Percentiles rank a stretch among this genome's conserved stretches.
Conservation (phyloP, 108 stramenopile genomes). For the Fragilariopsis cylindrus region DNA sequence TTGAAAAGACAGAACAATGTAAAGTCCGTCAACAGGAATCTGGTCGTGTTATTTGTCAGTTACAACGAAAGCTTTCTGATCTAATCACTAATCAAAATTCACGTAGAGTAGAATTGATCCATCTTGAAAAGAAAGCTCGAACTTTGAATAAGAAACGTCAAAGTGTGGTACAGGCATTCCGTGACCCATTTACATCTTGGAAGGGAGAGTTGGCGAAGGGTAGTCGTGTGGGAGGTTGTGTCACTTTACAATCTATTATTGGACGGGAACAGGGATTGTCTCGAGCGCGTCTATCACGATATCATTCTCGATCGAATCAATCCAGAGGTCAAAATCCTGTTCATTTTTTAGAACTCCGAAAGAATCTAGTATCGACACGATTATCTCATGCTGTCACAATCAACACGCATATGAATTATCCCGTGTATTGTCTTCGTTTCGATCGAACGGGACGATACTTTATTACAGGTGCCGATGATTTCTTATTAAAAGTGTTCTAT, state of each 20-base stretch:
- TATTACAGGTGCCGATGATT: slow-evolving; percentile 94
- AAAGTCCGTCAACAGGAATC: slow-evolving; percentile 17
- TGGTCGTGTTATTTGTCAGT: slow-evolving; percentile 29
- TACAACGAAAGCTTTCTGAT: slow-evolving; percentile 23
- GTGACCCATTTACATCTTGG: slow-evolving; percentile 28
- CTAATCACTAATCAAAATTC: neutral
- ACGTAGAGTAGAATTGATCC: neutral
- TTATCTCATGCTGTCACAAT: slow-evolving; percentile 80
- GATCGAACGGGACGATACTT: slow-evolving; percentile 91
- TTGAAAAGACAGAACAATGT: slow-evolving; percentile 7
- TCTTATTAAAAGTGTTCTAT: slow-evolving; percentile 88
- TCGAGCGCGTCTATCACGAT: slow-evolving; percentile 4
- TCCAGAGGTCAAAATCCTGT: neutral
- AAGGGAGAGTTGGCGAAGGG: slow-evolving; percentile 15
- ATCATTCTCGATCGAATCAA: neutral
- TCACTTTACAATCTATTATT: slow-evolving; percentile 20
- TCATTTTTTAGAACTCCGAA: slow-evolving; percentile 27
- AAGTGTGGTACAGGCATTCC: slow-evolving; percentile 5
- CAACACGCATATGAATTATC: slow-evolving; percentile 80
- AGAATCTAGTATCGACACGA: slow-evolving; percentile 50
- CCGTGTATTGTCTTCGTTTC: slow-evolving; percentile 88
- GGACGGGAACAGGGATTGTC: slow-evolving; percentile 37
- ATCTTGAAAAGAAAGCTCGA: slow-evolving; percentile 1
- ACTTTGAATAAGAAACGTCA: slow-evolving; percentile 17
- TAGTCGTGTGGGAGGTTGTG: slow-evolving; percentile 23